These are phyloP conservation scores for Pseudopediastrum boryanum DNA, from an alignment of 139 green algal genomes.

Conservation along the genomic window DNA sequence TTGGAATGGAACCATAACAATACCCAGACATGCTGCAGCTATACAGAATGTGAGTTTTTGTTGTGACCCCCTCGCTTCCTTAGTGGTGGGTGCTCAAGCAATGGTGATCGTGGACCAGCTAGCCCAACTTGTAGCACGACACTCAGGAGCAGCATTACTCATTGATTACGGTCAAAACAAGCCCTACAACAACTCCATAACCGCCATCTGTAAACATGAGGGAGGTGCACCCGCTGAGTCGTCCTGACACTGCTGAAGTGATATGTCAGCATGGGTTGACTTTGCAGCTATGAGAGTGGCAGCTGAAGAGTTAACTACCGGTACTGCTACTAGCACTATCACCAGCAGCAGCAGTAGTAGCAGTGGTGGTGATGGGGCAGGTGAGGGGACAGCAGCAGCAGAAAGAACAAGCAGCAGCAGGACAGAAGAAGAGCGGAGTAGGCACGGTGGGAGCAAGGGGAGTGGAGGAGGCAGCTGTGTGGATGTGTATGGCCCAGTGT, in stretches of 20 bases:
- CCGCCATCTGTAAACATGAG: conserved; percentile 59
- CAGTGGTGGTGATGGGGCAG: neutral
- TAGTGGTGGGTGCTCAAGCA: conserved; percentile 57
- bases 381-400: neutral
- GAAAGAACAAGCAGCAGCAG: neutral
- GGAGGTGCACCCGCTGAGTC: conserved; percentile 64
- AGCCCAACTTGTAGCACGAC: conserved; percentile 65
- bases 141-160: conserved; percentile 87
- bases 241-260: conserved; percentile 86
- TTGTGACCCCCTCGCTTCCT: neutral
- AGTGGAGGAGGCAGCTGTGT: neutral
- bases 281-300: conserved; percentile 75
- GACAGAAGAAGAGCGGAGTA: neutral
- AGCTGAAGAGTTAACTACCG: conserved; percentile 41
- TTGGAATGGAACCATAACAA: no score
- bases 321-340: neutral
- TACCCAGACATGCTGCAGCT: no score
- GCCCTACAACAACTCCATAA: conserved; percentile 77
- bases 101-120: conserved; percentile 77
- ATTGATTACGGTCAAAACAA: conserved; percentile 93
- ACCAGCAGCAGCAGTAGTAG: neutral
- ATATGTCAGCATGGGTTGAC: conserved; percentile 93
- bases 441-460: neutral
- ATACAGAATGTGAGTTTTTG: neutral
- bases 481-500: conserved; percentile 73